Evolutionary conservation across 192 early-diverging fungal species (phyloP).

Genomic region (Gryganskiella cystojenkinii): DNA sequence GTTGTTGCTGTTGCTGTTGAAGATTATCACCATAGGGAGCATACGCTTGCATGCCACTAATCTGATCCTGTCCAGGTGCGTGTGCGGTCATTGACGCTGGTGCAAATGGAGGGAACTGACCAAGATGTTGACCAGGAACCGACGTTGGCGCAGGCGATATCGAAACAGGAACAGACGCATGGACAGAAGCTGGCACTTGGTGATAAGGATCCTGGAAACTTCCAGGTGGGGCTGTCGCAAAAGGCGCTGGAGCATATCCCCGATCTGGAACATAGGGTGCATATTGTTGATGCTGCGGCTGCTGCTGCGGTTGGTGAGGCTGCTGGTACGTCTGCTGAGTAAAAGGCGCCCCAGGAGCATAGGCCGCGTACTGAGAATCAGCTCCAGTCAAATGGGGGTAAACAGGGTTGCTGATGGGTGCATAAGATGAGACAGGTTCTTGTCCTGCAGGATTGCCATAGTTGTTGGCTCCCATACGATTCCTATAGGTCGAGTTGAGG

Average conservation of each 20-base stretch:
- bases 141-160: constrained; percentile 10
- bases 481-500: constrained; percentile 53
- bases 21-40: constrained; percentile 6
- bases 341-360: constrained; percentile 29
- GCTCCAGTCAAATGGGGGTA: constrained; percentile 45
- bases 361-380: constrained; percentile 40
- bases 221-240: constrained; percentile 27
- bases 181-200: too few relatives aligned
- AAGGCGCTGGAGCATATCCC: constrained; percentile 24
- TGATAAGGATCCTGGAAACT: too few relatives aligned
- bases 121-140: too few relatives aligned
- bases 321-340: constrained; percentile 18
- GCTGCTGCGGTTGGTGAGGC: constrained; percentile 32
- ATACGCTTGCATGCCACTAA: constrained; percentile 8
- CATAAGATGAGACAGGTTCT: not conserved
- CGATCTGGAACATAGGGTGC: constrained; percentile 50
- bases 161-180: constrained; percentile 4
- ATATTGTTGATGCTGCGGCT: constrained; percentile 42
- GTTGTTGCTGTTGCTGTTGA: constrained; percentile 52
- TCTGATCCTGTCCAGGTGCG: too few relatives aligned
- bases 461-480: constrained; percentile 24
- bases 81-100: not conserved
- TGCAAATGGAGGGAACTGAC: not conserved
- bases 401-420: constrained; percentile 39
- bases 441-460: constrained; percentile 44